Evolutionary conservation across 495 filamentous ascomycete species (phyloP), one percentile per base, ranked within the genome.

Genomic region (Penicillium mononematosum): DNA sequence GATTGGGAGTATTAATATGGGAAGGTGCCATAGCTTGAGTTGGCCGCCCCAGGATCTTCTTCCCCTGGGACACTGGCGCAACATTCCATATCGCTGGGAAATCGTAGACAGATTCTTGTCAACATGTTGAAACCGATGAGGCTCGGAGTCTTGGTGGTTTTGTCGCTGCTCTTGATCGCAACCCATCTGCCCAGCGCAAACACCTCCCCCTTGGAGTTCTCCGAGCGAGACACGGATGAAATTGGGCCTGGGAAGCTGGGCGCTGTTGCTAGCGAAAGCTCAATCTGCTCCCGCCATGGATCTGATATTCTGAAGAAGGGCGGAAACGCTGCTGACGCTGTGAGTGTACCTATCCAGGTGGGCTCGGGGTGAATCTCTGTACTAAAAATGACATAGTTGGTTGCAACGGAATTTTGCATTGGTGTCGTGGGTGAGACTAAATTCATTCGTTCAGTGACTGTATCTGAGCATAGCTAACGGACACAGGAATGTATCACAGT

Each of bases 261-360:
- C 1, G 91, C 89, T 39, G 87, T 93, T n/a, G 88, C 91, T 2
- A 87, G 84, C 36, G 90, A 95, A 67, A 91, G 81, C 60, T 70
- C 78, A 0, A 79, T 89, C 61, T 96, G 92, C 62, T 92, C 88
- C 59, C 68, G 83, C 19, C 84, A 94, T 66, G 91, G 91, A 19
- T 83, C 84, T 11, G 81, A 91, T 14, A 79, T 92, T 42, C 68
- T 96, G 44, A 76, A 84, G 47, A 64, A 73, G 51, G 88, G 88
- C 63, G 87, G 88, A 25, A 89, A 90, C 70, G 88, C 88, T 45
- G 87, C 88, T 19, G 88, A 92, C 73, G 88, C 88, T 50, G 79
- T 82, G 54, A 64, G 79, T 70, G 2, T 14, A 50, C 24, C 4
- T 45, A 3, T 34, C 0, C 2, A 48, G 1, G 17, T 11, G 16